phyloP scores from a whole-genome alignment of 2,329 filamentous ascomycete species.

The Arthroderma sp. region DNA sequence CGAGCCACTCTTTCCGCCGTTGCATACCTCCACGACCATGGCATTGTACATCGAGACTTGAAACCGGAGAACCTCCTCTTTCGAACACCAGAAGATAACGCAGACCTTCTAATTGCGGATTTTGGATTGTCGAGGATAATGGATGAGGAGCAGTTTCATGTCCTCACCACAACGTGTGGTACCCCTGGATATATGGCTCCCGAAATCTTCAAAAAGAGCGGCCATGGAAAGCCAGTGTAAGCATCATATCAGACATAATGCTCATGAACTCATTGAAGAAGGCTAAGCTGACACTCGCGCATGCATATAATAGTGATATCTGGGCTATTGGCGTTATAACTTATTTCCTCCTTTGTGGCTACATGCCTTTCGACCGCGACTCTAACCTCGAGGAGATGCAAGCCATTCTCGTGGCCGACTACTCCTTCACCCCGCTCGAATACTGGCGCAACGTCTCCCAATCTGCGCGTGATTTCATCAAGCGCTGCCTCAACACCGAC shows the following conservation, averaged over 20 bases:
- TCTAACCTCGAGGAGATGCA: constrained; percentile 99
- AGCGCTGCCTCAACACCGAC: constrained; percentile 80
- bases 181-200: constrained; percentile 99
- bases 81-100: constrained; percentile 92
- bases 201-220: constrained; percentile 97
- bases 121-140: constrained; percentile 94
- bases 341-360: constrained; percentile 94
- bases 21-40: constrained; percentile 94
- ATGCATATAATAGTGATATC: constrained; percentile 49
- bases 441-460: constrained; percentile 93
- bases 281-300: constrained; percentile 1
- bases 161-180: constrained; percentile 91
- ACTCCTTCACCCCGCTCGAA: constrained; percentile 83
- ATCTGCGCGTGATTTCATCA: constrained; percentile 81
- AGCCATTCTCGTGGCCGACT: constrained; percentile 91
- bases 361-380: constrained; percentile 95
- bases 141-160: constrained; percentile 98
- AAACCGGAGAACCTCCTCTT: constrained; percentile 97
- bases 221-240: constrained; percentile 89
- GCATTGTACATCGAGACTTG: constrained; percentile 93
- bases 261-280: not conserved
- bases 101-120: constrained; percentile 90
- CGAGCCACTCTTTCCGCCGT: constrained; percentile 93
- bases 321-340: constrained; percentile 99
- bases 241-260: constrained; percentile 10